These are phyloP conservation scores for Grosmannia huntii DNA, from an alignment of 2,329 filamentous ascomycete species.

Conservation along the genomic window DNA sequence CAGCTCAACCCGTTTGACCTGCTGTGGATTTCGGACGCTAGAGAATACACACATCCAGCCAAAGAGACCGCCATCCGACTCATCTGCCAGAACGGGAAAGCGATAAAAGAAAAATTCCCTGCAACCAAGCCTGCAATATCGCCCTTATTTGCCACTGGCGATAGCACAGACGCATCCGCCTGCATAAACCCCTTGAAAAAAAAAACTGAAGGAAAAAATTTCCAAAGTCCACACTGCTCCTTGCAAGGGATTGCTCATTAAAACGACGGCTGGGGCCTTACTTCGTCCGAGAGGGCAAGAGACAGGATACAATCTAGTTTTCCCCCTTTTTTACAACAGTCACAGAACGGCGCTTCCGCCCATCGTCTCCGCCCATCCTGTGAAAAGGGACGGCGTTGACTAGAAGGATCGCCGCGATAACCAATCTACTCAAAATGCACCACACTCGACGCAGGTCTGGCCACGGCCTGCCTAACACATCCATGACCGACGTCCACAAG, in stretches of 20 bases:
- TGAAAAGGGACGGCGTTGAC: not conserved
- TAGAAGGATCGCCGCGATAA: not conserved
- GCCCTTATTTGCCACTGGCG: conserved; percentile 1
- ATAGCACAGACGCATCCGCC: not conserved
- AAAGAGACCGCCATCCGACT: not conserved
- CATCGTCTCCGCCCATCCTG: not conserved
- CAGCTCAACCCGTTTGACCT: not conserved
- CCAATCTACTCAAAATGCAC: conserved; percentile 31
- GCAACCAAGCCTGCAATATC: not conserved
- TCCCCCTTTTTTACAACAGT: not conserved
- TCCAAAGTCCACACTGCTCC: not conserved
- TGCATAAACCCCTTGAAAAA: not conserved
- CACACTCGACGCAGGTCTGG: conserved; percentile 45
- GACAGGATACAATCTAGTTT: not conserved
- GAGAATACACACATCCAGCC: not conserved
- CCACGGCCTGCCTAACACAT: conserved; percentile 37
- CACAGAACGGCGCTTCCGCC: not conserved
- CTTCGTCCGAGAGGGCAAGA: not conserved
- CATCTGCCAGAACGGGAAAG: not conserved
- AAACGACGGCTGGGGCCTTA: not conserved
- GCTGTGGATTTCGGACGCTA: not conserved
- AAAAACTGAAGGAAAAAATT: not conserved
- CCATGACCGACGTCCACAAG: conserved; percentile 43
- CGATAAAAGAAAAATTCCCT: not conserved
- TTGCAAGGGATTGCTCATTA: not conserved